These are phyloP conservation scores for Cercophora newfieldiana DNA, from an alignment of 495 filamentous ascomycete species.

Conservation along the genomic window DNA sequence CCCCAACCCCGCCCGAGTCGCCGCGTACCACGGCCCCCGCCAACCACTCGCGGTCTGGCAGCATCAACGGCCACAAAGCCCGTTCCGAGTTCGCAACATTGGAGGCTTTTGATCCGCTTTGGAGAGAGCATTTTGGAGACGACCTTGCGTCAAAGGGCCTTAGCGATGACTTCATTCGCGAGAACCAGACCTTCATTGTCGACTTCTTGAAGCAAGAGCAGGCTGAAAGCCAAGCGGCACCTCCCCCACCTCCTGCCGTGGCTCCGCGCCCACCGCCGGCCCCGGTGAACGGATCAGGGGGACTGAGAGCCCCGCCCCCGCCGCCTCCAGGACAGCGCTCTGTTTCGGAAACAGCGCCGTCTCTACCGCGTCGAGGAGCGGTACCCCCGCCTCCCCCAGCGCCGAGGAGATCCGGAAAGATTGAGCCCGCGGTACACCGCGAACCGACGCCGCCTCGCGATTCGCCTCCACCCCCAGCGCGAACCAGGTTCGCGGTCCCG, in stretches of 20 bases:
- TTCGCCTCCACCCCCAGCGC: conserved; percentile 52
- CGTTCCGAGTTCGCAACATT: conserved; percentile 62
- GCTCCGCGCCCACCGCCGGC: conserved; percentile 55
- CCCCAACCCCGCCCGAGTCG: conserved; percentile 56
- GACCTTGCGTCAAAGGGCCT: conserved; percentile 85
- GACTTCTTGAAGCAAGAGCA: conserved; percentile 83
- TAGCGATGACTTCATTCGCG: conserved; percentile 85
- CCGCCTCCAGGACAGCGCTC: conserved; percentile 49
- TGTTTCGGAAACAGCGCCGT: conserved; percentile 30
- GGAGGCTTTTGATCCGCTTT: conserved; percentile 79
- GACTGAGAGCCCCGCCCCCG: conserved; percentile 56
- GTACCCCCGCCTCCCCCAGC: conserved; percentile 85
- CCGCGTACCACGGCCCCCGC: conserved; percentile 44
- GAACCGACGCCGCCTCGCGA: conserved; percentile 61
- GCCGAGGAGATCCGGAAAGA: conserved; percentile 59
- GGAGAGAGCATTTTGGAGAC: conserved; percentile 75
- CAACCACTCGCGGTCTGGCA: conserved; percentile 50
- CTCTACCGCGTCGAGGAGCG: conserved; percentile 62
- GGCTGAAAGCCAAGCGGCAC: conserved; percentile 49
- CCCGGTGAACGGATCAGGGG: conserved; percentile 31
- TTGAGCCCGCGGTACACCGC: conserved; percentile 41
- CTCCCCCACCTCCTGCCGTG: conserved; percentile 57
- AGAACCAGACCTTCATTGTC: conserved; percentile 94
- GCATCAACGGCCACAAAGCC: conserved; percentile 40
- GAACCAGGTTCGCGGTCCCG: conserved; percentile 74